Conservation (phyloP, 176 grass and related monocot species). For the Canna indica region DNA sequence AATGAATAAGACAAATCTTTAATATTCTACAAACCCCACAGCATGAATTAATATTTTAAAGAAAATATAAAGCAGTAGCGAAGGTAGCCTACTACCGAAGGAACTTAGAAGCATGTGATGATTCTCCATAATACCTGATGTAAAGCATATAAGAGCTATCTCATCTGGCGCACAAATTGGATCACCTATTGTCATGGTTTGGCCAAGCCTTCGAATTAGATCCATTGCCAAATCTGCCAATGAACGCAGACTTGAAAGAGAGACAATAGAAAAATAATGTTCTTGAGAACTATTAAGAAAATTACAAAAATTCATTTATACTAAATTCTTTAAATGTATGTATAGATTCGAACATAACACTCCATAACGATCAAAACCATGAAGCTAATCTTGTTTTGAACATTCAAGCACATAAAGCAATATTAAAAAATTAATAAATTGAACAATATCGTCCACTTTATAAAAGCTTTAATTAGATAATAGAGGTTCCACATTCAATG, state of each 20-base stretch:
- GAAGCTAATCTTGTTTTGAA: not conserved
- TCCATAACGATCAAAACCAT: not conserved
- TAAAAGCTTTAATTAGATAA: not conserved
- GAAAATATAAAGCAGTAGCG: not conserved
- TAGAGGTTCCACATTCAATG: not conserved
- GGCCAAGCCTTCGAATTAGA: conserved; percentile 25
- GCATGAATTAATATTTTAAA: not conserved
- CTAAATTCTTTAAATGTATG: not conserved
- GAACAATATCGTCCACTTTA: not conserved
- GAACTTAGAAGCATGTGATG: not conserved
- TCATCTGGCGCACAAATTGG: conserved; percentile 30
- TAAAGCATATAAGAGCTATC: conserved; percentile 82
- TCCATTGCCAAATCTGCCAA: conserved; percentile 39
- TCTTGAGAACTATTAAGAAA: conserved; percentile 1
- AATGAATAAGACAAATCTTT: not conserved
- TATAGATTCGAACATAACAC: not conserved
- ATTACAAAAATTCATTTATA: not conserved
- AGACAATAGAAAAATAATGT: not conserved
- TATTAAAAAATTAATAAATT: not conserved
- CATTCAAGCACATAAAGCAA: not conserved
- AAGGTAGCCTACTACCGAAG: not conserved
- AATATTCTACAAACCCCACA: not conserved
- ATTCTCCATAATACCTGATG: conserved; percentile 46
- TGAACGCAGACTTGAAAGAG: not conserved
- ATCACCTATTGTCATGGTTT: conserved; percentile 2